phyloP scores from a whole-genome alignment of 2,329 filamentous ascomycete genomes.

The Kalmusia sp. region DNA sequence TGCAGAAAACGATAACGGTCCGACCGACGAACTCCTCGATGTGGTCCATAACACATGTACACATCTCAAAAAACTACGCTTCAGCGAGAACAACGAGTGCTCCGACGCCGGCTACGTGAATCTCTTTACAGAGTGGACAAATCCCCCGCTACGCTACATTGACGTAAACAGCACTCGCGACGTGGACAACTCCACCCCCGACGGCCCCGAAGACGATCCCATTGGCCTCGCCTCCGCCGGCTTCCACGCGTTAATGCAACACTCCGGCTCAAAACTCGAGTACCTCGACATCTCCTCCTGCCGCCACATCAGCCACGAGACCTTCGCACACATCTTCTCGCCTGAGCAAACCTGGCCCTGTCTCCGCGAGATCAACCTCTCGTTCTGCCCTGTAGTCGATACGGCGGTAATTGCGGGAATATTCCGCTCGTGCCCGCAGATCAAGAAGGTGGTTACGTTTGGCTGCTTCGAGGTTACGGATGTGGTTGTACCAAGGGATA shows the following conservation, averaged over 20 bases:
- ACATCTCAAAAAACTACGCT: slow-evolving; percentile 75
- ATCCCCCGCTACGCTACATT: slow-evolving; percentile 71
- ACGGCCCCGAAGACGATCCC: slow-evolving; percentile 65
- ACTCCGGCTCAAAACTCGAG: slow-evolving; percentile 73
- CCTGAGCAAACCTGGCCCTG: slow-evolving; percentile 67
- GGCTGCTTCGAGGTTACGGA: slow-evolving; percentile 67
- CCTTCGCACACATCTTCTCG: slow-evolving; percentile 78
- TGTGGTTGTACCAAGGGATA: slow-evolving; percentile 62
- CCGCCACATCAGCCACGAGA: slow-evolving; percentile 75
- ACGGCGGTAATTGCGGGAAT: slow-evolving; percentile 69
- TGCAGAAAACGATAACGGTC: slow-evolving; percentile 66
- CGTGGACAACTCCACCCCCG: slow-evolving; percentile 73
- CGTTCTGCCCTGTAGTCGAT: slow-evolving; percentile 74
- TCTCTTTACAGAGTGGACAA: slow-evolving; percentile 79
- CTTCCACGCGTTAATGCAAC: slow-evolving; percentile 82
- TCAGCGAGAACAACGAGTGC: slow-evolving; percentile 77
- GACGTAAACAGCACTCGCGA: slow-evolving; percentile 82
- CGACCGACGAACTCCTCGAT: slow-evolving; percentile 62
- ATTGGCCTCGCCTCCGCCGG: slow-evolving; percentile 78
- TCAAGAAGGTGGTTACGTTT: slow-evolving; percentile 66
- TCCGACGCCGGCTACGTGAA: slow-evolving; percentile 76
- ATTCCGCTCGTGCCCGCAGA: slow-evolving; percentile 68
- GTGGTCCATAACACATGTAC: slow-evolving; percentile 74
- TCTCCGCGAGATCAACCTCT: slow-evolving; percentile 76
- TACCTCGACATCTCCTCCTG: slow-evolving; percentile 82